Base-by-base conservation (phyloP, 805 yeast species). In the Ogataea pignaliae region DNA sequence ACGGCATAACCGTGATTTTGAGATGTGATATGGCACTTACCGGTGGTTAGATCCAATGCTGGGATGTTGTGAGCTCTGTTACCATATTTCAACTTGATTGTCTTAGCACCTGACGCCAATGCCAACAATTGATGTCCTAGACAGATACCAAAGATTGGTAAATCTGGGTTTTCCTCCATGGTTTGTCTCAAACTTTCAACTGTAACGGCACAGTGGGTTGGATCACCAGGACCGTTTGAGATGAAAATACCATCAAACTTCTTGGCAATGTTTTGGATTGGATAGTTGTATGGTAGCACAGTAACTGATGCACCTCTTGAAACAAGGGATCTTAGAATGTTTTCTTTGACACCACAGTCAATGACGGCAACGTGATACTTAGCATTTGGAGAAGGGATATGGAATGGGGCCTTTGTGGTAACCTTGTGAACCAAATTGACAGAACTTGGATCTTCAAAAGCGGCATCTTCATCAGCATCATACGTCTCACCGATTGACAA, bases 1-100 rank as follows among this genome's bases (percentile, higher is more conserved):
- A 95, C 98, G 9, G 98, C 99, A 63, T 88, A 93, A 50, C 99
- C 99, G 65, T 95, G 99, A 71, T 93, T 93, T 73, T 93, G 99
- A 26, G 98, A 91, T 11, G 99, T 93, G 66, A 93, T 95, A 68
- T 93, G 96, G 66, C 98, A 91, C 63, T 85, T 83, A 46, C 98
- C 97, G 29, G 95, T 85, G 42, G 81, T 72, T 57, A 90, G 67
- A 65, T 91, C 96, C 63, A 90, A 76, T 12, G 96, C 95, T 45
- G 99, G 99, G 52, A 95, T 95, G 66, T 93, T 93, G 71, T 95
- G 99, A 26, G 97, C 99, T 71, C 99, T 85, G 77, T 93, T 93
- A 70, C 99, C 99, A 65, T 90, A 93, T 69, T 88, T 90, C 77
- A 93, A 75, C 70, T 95, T 93, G 60, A 84, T 65, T 39, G 99